Base-by-base conservation (phyloP, 1,139 yeast genomes). In the Sugiyamaella sp. region DNA sequence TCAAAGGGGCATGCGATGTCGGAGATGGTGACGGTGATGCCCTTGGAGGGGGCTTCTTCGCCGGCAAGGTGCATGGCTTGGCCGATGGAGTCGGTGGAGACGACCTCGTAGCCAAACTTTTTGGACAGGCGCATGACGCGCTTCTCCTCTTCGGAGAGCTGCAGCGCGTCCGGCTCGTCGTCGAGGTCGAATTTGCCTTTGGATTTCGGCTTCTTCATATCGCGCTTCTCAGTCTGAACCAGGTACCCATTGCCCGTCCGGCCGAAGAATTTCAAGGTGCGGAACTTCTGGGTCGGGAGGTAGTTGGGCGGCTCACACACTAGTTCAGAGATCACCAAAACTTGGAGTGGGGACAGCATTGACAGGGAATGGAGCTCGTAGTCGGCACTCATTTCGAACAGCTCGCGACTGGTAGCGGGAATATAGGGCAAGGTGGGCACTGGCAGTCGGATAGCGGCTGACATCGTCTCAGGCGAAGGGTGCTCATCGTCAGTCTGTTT, bases 271-370 rank as follows among this genome's bases (percentile, higher is more conserved):
- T 46, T 46, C 4, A 46, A 8, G 8, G 39, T 46, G 27, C 50
- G 43, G 41, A 38, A 46, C 20, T 16, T 25, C n/a, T 14, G 25
- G 22, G 37, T 37, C 2, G 50, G 50, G 4, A 46, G 37, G 29
- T 46, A 46, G 12, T 24, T 17, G 10, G 50, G 50, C 19, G 50
- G 44, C 14, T 46, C 50, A 17, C 50, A 46, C 16, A 46, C 44
- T 19, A 46, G 29, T 17, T 46, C 45, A 38, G 45, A 37, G 22
- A 37, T 38, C 9, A 46, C 39, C 24, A 46, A 32, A 4, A 46
- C 39, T 10, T 44, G 48, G 21, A 14, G 21, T 14, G 48, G 41
- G 3, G 21, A 14, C 3, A 44, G 32, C 3, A 16, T 9, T 6
- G 48, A 21, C 24, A 46, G 27, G 12, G 49, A 46, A 16, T 37